Base-by-base conservation (phyloP, 352 stramenopile genomes). In the Halophytophthora polymorphica region DNA sequence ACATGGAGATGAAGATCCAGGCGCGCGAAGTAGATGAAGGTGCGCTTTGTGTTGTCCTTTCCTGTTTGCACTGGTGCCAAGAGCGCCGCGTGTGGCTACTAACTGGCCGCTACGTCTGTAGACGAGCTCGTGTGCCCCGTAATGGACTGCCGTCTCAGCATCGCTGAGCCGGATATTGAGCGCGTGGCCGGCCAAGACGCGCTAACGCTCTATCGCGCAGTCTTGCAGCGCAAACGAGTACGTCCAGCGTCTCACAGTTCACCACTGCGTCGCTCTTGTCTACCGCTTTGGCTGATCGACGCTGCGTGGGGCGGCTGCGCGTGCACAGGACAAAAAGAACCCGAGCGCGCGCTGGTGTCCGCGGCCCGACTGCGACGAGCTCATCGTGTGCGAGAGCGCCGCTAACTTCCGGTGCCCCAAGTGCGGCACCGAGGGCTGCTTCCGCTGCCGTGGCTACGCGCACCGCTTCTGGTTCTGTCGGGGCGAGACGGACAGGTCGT, bases 251-350 rank as follows among this genome's bases (percentile, higher is more conserved):
- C 13, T 28, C 2, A 21, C 46, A n/a, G 14, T 13, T 22, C n/a
- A n/a, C n/a, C n/a, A n/a, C n/a, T n/a, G n/a, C n/a, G n/a, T n/a
- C n/a, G n/a, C n/a, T n/a, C n/a, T n/a, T n/a, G n/a, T n/a, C n/a
- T n/a, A n/a, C n/a, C n/a, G n/a, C n/a, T n/a, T n/a, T n/a, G n/a
- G n/a, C n/a, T n/a, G n/a, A n/a, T n/a, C n/a, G n/a, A n/a, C n/a
- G n/a, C n/a, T n/a, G n/a, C n/a, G n/a, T n/a, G n/a, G n/a, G n/a
- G n/a, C n/a, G n/a, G n/a, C n/a, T n/a, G n/a, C n/a, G n/a, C n/a
- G n/a, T n/a, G n/a, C n/a, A n/a, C 42, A 88, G 77, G 75, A 86
- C 31, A 76, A 90, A 50, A 83, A 85, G 50, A 86, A 88, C 39
- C 79, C 79, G n/a, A 85, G 65, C 53, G 76, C 76, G 41, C 54